These are phyloP conservation scores for Hypoxylon sp. DNA, from an alignment of 2,329 filamentous ascomycete genomes.

Conservation along the genomic window DNA sequence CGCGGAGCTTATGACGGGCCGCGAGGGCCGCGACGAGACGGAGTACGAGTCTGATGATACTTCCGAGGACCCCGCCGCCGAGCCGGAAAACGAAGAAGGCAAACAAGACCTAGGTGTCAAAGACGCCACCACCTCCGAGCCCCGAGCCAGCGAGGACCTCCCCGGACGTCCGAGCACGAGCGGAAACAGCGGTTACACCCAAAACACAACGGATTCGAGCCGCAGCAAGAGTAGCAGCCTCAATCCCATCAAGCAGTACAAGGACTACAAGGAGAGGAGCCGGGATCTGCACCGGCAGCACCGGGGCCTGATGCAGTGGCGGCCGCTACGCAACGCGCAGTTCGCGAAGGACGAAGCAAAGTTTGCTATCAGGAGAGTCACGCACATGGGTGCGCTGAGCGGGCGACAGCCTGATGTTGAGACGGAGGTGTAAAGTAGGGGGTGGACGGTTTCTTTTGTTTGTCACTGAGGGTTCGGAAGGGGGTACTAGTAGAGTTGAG, in stretches of 20 bases:
- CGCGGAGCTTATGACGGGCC: constrained; percentile 58
- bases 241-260: constrained; percentile 69
- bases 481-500: neutral
- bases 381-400: constrained; percentile 80
- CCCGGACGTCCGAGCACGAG: constrained; percentile 24
- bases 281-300: constrained; percentile 86
- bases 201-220: constrained; percentile 48
- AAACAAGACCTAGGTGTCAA: constrained; percentile 52
- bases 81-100: constrained; percentile 1
- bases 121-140: constrained; percentile 55
- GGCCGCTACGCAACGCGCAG: constrained; percentile 83
- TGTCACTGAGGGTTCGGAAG: neutral
- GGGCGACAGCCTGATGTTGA: constrained; percentile 90
- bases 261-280: constrained; percentile 75
- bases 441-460: constrained; percentile 1
- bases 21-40: constrained; percentile 50
- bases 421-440: constrained; percentile 70
- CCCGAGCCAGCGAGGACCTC: constrained; percentile 26
- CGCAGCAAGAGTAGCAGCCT: constrained; percentile 52
- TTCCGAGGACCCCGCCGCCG: constrained; percentile 47
- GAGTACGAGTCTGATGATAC: constrained; percentile 55
- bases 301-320: constrained; percentile 94
- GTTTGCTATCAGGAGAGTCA: constrained; percentile 80
- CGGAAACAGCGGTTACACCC: constrained; percentile 42
- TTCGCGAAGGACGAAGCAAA: constrained; percentile 92